phyloP scores from a whole-genome alignment of 352 stramenopile genomes.

The Lagenidium giganteum region DNA sequence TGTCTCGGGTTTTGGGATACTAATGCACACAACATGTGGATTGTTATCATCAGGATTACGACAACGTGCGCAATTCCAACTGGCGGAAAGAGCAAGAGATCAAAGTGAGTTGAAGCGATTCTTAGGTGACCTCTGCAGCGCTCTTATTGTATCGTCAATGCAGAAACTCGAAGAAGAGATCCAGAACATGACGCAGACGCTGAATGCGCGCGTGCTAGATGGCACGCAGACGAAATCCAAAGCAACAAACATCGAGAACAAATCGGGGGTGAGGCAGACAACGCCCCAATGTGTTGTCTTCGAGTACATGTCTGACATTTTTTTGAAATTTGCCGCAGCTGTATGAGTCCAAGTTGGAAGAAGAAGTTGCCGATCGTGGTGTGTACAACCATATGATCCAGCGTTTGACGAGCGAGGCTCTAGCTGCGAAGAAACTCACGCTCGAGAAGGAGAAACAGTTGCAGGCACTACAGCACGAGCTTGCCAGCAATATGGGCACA shows the following conservation, averaged over 20 bases:
- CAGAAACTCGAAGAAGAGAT: constrained; percentile 74
- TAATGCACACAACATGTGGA: background rate
- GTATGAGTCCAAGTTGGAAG: constrained; percentile 75
- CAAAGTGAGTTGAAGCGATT: constrained; percentile 26
- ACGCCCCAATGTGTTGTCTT: background rate
- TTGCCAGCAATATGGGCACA: constrained; percentile 37
- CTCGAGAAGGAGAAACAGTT: constrained; percentile 61
- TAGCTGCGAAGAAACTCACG: constrained; percentile 59
- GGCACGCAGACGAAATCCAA: constrained; percentile 49
- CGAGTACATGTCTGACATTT: background rate
- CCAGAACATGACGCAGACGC: constrained; percentile 62
- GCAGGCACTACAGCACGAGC: constrained; percentile 46
- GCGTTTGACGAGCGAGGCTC: constrained; percentile 50
- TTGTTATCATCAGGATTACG: constrained; percentile 38
- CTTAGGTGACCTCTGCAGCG: too few relatives aligned
- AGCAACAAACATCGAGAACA: constrained; percentile 71
- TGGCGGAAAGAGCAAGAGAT: constrained; percentile 67
- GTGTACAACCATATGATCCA: constrained; percentile 86
- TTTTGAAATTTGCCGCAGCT: constrained; percentile 21
- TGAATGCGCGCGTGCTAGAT: constrained; percentile 57
- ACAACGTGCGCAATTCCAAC: constrained; percentile 61
- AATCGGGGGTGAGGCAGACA: constrained; percentile 38
- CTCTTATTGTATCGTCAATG: background rate
- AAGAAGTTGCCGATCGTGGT: constrained; percentile 58
- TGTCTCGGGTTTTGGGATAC: too few relatives aligned